A percentile compares a stretch with the other conserved stretches of the same genome.
These are phyloP conservation scores for Macadamia tetraphylla DNA, from an alignment of 164 flowering plant species.

Conservation along the genomic window DNA sequence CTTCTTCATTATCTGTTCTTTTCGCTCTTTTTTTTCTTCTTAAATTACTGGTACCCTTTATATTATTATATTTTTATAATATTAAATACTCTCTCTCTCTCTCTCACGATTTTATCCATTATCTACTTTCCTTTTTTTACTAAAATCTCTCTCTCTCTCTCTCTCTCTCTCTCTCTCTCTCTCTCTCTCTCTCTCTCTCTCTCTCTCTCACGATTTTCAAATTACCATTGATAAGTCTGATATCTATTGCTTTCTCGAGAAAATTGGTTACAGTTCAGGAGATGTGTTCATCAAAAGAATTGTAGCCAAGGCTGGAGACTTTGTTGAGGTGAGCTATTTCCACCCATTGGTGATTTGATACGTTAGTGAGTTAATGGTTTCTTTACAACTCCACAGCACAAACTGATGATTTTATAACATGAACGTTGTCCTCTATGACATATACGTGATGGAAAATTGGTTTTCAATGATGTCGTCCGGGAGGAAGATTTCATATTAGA, in stretches of 20 bases:
- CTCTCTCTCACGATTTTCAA: too few relatives aligned
- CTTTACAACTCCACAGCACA: neutral
- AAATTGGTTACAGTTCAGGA: conserved; percentile 55
- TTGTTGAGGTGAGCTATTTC: conserved; percentile 57
- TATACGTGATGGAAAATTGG: conserved; percentile 73
- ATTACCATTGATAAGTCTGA: too few relatives aligned
- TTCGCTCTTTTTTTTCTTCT: too few relatives aligned
- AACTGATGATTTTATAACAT: neutral
- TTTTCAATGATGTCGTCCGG: conserved; percentile 67
- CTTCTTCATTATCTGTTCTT: too few relatives aligned
- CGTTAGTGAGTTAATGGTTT: neutral
- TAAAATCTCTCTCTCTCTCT: too few relatives aligned
- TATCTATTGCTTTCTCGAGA: conserved; percentile 32
- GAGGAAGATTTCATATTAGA: conserved; percentile 83
- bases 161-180: too few relatives aligned
- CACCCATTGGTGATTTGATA: neutral
- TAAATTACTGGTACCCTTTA: too few relatives aligned
- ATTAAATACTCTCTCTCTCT: too few relatives aligned
- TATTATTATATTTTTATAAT: too few relatives aligned
- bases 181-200: too few relatives aligned
- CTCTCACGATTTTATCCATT: too few relatives aligned
- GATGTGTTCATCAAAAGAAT: conserved; percentile 89
- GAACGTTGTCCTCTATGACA: conserved; percentile 7
- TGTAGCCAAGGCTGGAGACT: conserved; percentile 88
- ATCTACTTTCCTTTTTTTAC: too few relatives aligned